phyloP scores from a whole-genome alignment of 805 yeast genomes.

The Grigorovia yakushimaensis region DNA sequence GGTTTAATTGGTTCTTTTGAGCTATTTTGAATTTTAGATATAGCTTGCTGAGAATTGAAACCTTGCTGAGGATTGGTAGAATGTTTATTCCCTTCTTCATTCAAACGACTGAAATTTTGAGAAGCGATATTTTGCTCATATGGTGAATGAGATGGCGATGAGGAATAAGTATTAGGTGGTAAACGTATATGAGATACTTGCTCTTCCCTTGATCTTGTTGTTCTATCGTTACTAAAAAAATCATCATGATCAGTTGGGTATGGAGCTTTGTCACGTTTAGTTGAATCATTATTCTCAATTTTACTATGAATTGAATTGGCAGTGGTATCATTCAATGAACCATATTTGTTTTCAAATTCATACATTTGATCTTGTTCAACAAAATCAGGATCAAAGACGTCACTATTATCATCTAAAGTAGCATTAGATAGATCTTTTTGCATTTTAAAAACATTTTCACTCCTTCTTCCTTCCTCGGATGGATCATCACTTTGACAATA shows the following conservation, averaged over 20 bases:
- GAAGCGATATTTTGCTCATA: background rate
- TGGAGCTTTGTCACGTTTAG: background rate
- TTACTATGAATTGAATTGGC: background rate
- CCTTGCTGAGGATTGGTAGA: background rate
- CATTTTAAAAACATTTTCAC: background rate
- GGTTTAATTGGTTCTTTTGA: background rate
- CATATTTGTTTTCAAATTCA: constrained; percentile 5
- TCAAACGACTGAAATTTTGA: background rate
- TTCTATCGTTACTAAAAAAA: background rate
- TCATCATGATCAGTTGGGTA: constrained; percentile 1
- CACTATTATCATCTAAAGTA: constrained; percentile 5
- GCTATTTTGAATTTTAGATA: background rate
- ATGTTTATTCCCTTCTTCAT: background rate
- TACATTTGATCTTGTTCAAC: constrained; percentile 16
- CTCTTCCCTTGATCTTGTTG: background rate
- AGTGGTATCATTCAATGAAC: background rate
- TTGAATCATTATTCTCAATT: background rate
- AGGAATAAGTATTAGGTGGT: constrained; percentile 1
- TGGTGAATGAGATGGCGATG: background rate
- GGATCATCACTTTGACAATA: background rate
- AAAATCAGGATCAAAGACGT: constrained; percentile 23
- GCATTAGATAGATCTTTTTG: background rate
- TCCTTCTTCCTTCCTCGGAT: background rate
- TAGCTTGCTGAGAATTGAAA: background rate
- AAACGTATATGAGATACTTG: constrained; percentile 2